Evolutionary conservation across 176 grass and related monocot genomes (phyloP).

Genomic region (Luzula sylvatica): DNA sequence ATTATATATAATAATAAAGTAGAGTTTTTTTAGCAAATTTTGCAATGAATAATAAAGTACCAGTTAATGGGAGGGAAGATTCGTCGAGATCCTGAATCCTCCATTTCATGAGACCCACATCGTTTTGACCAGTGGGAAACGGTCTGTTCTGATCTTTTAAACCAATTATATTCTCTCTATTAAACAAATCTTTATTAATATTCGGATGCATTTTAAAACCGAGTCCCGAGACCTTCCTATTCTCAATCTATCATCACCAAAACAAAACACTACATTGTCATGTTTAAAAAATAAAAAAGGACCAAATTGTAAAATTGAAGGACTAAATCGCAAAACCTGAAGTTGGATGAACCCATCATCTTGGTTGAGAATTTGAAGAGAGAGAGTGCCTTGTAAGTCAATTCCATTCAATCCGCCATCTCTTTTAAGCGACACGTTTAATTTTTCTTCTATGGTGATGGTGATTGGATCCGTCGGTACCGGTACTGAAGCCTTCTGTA

Average conservation of each 20-base stretch:
- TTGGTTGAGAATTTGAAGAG: conserved; percentile 73
- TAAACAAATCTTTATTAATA: conserved; percentile 78
- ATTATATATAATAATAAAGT: too few relatives aligned
- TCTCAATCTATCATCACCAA: conserved; percentile 52
- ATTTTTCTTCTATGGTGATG: conserved; percentile 72
- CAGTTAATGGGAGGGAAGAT: conserved; percentile 54
- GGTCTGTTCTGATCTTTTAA: conserved; percentile 83
- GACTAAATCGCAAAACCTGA: too few relatives aligned
- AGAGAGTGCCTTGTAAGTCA: conserved; percentile 76
- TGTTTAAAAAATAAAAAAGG: not conserved
- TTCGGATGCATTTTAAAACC: conserved; percentile 81
- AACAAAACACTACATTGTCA: conserved; percentile 17
- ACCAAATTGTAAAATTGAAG: not conserved
- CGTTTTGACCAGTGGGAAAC: conserved; percentile 84
- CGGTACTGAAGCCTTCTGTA: conserved; percentile 31
- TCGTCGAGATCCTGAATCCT: conserved; percentile 82
- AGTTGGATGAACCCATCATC: conserved; percentile 74
- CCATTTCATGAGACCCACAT: conserved; percentile 82
- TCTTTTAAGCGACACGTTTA: conserved; percentile 57
- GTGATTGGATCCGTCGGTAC: conserved; percentile 57
- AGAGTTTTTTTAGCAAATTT: not conserved
- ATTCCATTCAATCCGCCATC: conserved; percentile 71
- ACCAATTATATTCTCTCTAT: conserved; percentile 57
- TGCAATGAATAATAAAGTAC: conserved; percentile 24
- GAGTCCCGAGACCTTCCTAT: conserved; percentile 53